A percentile compares a stretch with the other conserved stretches of the same genome.
These are phyloP conservation scores for Puccinia polysora DNA, from an alignment of 1,284 basidiomycete genomes.

Conservation along the genomic window DNA sequence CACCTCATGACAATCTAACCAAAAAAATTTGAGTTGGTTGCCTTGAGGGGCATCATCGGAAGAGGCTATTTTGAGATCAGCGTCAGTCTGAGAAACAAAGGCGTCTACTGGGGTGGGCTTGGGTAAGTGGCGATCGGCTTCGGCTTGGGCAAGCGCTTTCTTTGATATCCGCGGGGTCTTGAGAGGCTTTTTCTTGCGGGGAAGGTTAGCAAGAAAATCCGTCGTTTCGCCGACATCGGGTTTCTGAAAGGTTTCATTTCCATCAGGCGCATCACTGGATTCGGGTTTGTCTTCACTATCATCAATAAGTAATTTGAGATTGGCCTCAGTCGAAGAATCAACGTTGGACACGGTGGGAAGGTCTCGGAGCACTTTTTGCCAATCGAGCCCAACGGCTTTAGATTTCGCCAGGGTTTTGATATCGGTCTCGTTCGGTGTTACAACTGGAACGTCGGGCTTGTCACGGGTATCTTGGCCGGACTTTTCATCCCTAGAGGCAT, in stretches of 20 bases:
- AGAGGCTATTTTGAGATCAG: conserved; percentile 48
- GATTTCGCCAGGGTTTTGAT: background rate
- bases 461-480: conserved; percentile 7
- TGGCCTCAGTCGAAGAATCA: conserved; percentile 21
- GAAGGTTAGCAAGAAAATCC: conserved; percentile 43
- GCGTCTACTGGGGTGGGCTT: conserved; percentile 30
- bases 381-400: conserved; percentile 25
- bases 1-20: conserved; percentile 84
- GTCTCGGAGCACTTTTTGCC: conserved; percentile 26
- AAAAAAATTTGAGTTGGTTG: conserved; percentile 74
- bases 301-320: conserved; percentile 45
- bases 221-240: conserved; percentile 35
- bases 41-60: conserved; percentile 68
- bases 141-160: conserved; percentile 56
- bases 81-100: conserved; percentile 31
- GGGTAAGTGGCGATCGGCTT: conserved; percentile 49
- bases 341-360: conserved; percentile 23
- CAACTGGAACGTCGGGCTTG: background rate
- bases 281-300: conserved; percentile 45
- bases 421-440: background rate
- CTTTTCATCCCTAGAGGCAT: background rate
- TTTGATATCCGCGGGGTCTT: conserved; percentile 46
- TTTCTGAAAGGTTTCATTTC: background rate
- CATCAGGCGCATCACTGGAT: conserved; percentile 27
- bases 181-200: conserved; percentile 44